Conservation (phyloP, 2,329 filamentous ascomycete species). For the Alternaria sp. region DNA sequence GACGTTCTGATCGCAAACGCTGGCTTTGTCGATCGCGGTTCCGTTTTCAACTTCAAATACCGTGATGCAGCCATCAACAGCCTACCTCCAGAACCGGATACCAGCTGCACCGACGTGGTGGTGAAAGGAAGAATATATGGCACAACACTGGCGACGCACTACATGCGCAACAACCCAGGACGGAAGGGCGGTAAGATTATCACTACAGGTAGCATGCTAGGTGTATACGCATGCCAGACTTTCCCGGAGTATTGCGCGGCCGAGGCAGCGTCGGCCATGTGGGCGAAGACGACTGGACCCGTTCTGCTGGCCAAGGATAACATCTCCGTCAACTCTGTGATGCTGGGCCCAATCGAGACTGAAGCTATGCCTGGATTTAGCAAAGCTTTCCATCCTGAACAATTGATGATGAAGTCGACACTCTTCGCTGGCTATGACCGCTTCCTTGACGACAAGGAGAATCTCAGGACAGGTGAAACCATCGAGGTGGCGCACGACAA, state of each 20-base stretch:
- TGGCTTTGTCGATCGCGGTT: conserved; percentile 57
- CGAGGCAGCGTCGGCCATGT: conserved; percentile 55
- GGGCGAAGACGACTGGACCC: conserved; percentile 37
- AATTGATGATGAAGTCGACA: conserved; percentile 52
- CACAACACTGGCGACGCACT: conserved; percentile 60
- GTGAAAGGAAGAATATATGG: conserved; percentile 62
- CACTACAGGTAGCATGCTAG: conserved; percentile 55
- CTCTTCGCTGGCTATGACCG: conserved; percentile 56
- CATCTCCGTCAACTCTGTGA: conserved; percentile 59
- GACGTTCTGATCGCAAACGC: conserved; percentile 62
- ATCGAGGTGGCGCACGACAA: conserved; percentile 56
- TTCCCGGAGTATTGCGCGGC: conserved; percentile 62
- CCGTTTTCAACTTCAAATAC: conserved; percentile 54
- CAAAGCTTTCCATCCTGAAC: conserved; percentile 31
- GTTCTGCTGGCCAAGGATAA: conserved; percentile 52
- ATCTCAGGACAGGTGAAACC: conserved; percentile 51
- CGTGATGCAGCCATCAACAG: conserved; percentile 34
- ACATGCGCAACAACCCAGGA: conserved; percentile 60
- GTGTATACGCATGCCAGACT: conserved; percentile 54
- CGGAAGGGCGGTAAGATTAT: conserved; percentile 56
- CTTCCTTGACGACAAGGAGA: conserved; percentile 54
- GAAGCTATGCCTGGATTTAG: conserved; percentile 50
- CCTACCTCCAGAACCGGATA: conserved; percentile 56
- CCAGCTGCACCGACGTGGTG: conserved; percentile 57
- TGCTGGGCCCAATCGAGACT: conserved; percentile 59